Base-by-base conservation (phyloP, 2,329 filamentous ascomycete genomes). In the Knufia fluminis region DNA sequence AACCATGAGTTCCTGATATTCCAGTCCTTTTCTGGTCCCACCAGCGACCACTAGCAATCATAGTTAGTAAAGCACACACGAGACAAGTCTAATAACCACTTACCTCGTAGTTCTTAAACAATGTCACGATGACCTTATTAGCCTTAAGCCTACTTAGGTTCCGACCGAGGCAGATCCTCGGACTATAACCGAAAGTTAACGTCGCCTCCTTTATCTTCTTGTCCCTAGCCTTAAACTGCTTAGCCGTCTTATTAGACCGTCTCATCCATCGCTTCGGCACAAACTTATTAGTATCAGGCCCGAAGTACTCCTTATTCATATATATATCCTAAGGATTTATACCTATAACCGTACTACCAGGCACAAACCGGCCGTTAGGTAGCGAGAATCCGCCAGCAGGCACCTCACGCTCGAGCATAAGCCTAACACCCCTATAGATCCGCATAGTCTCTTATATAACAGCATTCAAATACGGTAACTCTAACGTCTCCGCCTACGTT, bases 401-500 rank as follows among this genome's bases (percentile, higher is more conserved):
- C 3, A 58, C 77, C 53, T 16, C 61, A 58, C 26, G 49, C 10
- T 35, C 53, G 20, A 56, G 28, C 1, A 42, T 59, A 1, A 60
- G 58, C 2, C 62, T 61, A 1, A 70, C 66, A 0, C 69, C 65
- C 2, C 73, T 71, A 3, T 68, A 66, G 42, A 75, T 60, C 14
- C 74, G 68, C 52, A 76, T 60, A 0, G 68, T 59, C 56, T 77
- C 73, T 41, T 75, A 66, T 24, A 77, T 66, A 49, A 66, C 68
- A 2, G 71, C 73, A 3, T 65, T 62, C 1, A 75, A 60, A 52
- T 74, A 75, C 1, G 61, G 57, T 10, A 74, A 58, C 26, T 57
- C 52, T 1, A 60, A 40, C 23, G 68, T 68, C 6, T 64, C 57
- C 56, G 89, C 74, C 48, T 79, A 81, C 3, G 84, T 85, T 59